A percentile compares a stretch with the other conserved stretches of the same genome.
Evolutionary conservation across 2,329 filamentous ascomycete genomes (phyloP).

Genomic region (Chalaropsis ovoidea): DNA sequence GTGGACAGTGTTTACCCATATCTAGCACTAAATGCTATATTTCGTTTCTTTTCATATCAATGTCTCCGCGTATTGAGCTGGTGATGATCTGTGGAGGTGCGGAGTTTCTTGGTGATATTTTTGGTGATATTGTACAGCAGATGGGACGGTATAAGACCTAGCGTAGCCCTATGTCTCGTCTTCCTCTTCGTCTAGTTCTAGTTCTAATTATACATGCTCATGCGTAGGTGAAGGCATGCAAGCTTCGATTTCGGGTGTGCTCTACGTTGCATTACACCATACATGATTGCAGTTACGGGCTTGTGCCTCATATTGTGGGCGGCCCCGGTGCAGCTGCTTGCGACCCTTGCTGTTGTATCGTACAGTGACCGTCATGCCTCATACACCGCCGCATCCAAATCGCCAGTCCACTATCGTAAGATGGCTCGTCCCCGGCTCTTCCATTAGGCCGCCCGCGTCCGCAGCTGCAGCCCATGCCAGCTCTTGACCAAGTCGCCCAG

Average conservation of each 20-base stretch:
- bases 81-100: neutral
- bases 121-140: neutral
- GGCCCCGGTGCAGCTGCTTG: neutral
- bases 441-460: constrained; percentile 48
- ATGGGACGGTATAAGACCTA: neutral
- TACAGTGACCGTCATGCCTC: neutral
- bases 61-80: neutral
- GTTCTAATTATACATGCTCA: neutral
- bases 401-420: neutral
- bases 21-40: neutral
- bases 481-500: constrained; percentile 64
- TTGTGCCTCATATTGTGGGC: too few relatives aligned
- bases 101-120: neutral
- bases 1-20: constrained; percentile 16
- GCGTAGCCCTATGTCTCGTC: neutral
- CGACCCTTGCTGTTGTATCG: neutral
- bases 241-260: neutral
- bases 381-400: neutral
- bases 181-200: neutral
- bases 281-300: neutral
- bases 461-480: constrained; percentile 77
- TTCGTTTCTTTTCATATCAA: neutral
- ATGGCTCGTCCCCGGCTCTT: neutral
- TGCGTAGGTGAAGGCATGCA: neutral
- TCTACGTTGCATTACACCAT: too few relatives aligned